phyloP scores from a whole-genome alignment of 352 stramenopile genomes.

The Globisporangium parvum region DNA sequence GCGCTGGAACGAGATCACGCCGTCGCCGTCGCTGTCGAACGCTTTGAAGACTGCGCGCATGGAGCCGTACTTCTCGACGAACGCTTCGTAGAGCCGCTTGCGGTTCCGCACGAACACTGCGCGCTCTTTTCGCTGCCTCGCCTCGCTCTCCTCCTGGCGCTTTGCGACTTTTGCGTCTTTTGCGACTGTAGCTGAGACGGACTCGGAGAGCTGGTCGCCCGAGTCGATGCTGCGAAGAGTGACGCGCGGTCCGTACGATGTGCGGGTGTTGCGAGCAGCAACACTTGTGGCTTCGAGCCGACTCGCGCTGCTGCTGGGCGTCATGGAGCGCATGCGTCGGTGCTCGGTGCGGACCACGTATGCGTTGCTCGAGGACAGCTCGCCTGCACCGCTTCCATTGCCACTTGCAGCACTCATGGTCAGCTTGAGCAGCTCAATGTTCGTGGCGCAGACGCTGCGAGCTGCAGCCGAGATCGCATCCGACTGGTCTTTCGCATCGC shows the following conservation, averaged over 20 bases:
- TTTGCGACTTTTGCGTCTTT: not conserved
- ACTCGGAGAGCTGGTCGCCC: no score
- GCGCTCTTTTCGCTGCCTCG: constrained; percentile 14
- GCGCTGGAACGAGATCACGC: constrained; percentile 67
- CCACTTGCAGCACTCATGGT: constrained; percentile 16
- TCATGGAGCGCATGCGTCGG: constrained; percentile 10
- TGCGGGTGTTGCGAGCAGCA: constrained; percentile 2
- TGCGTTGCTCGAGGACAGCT: not conserved
- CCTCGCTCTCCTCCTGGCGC: not conserved
- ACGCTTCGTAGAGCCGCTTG: constrained; percentile 50
- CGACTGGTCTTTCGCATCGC: no score
- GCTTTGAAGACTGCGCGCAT: constrained; percentile 72
- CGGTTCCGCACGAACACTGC: constrained; percentile 31
- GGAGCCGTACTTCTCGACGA: constrained; percentile 71
- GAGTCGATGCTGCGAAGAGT: not conserved
- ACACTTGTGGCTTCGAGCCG: not conserved
- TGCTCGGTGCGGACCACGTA: constrained; percentile 9
- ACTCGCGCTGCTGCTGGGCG: constrained; percentile 13
- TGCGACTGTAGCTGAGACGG: no score
- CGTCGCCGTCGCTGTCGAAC: constrained; percentile 59
- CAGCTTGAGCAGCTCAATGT: constrained; percentile 35
- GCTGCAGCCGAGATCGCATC: constrained; percentile 11
- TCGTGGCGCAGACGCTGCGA: constrained; percentile 34
- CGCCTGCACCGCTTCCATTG: constrained; percentile 1
- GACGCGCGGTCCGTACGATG: not conserved